Base-by-base conservation (phyloP, 805 yeast genomes). In the Suhomyces tanzawaensis region DNA sequence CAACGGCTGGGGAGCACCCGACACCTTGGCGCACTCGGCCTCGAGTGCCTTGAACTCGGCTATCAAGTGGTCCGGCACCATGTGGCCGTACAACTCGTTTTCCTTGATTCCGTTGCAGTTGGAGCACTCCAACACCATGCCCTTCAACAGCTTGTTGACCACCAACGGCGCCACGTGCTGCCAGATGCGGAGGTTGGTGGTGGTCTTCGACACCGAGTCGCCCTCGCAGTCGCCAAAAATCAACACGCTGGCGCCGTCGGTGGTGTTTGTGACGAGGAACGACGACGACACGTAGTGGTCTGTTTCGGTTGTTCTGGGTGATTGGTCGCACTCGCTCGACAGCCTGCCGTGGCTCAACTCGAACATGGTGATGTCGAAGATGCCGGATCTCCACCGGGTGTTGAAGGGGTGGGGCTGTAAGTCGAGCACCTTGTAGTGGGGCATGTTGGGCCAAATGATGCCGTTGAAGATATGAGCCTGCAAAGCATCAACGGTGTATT, bases 161-260 rank as follows among this genome's bases (percentile, higher is more conserved):
- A 83, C 65, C 19, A 66, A 48, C 0, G 72, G 69, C 0, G 82
- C 75, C 3, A 85, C 64, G 14, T 57, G 47, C 3, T 55, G 36
- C 96, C 96, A 87, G 3, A 86, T 71, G 1, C 42, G 36, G 7
- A 42, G 36, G 43, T 77, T 73, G 22, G 55, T 51, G 18, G 64
- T 48, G 19, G 57, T 41, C 6, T 58, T 48, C 7, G 85, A 75
- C 1, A 66, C 55, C 4, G 51, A 27, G 53, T 86, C 95, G 33
- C 83, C 72, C 54, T 89, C 96, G 24, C 86, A 76, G 55, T 89
- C 97, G 1, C 97, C 97, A 70, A 88, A 87, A 3, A 84, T 57
- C 7, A 88, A 57, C 2, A 88, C 34, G 16, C 66, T 63, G 7
- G 66, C 46, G 9, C 60, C 49, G 1, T 69, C 47, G 0, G 23